phyloP scores from a whole-genome alignment of 441 rosid genomes.

The Brassica hybrid region DNA sequence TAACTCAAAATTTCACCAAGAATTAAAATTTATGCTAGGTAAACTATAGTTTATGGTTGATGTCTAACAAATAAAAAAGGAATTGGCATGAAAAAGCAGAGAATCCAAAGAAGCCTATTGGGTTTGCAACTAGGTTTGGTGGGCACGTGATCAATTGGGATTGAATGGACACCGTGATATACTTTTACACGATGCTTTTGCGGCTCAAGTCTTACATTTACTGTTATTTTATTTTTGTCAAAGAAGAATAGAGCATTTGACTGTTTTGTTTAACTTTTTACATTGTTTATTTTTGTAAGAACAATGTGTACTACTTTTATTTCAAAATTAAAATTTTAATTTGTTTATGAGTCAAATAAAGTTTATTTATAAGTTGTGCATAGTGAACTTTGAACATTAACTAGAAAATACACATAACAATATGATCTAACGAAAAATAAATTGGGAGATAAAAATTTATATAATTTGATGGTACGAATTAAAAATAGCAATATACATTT shows the following conservation, averaged over 20 bases:
- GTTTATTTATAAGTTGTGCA: not conserved
- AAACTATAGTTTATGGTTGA: slow-evolving; percentile 7
- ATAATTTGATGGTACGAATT: not conserved
- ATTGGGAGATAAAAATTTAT: not conserved
- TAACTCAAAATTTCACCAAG: not conserved
- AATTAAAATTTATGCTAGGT: not conserved
- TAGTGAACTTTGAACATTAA: not conserved
- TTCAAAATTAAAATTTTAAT: not conserved
- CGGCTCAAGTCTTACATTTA: slow-evolving; percentile 30
- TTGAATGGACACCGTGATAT: slow-evolving; percentile 12
- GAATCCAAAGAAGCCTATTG: slow-evolving; percentile 35
- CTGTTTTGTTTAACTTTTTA: not conserved
- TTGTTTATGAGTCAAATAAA: not conserved
- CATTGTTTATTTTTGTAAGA: not conserved
- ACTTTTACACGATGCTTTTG: slow-evolving; percentile 30
- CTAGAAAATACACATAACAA: not conserved
- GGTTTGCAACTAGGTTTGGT: slow-evolving; percentile 34
- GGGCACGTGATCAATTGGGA: slow-evolving; percentile 29
- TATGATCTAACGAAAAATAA: not conserved
- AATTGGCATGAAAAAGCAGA: not conserved
- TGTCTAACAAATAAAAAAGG: not conserved
- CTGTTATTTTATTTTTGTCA: not conserved
- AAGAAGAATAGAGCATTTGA: not conserved
- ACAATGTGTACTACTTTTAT: not conserved
- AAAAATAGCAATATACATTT: not conserved